phyloP scores from a whole-genome alignment of 2,329 filamentous ascomycete genomes.

The Rutstroemia sp. region DNA sequence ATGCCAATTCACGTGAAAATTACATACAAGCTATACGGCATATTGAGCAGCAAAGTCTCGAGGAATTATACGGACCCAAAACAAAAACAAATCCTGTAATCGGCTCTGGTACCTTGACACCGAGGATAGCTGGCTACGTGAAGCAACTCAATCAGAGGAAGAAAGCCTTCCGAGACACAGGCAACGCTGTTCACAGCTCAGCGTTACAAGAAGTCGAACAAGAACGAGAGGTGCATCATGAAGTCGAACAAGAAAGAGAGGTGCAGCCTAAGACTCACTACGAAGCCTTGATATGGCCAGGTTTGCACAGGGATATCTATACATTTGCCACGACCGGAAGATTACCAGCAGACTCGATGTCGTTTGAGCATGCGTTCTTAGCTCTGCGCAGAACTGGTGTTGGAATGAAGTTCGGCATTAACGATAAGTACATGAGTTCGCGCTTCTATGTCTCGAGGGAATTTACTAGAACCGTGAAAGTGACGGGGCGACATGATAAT shows the following conservation, averaged over 20 bases:
- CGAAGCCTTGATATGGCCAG: slow-evolving; percentile 33
- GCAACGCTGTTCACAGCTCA: slow-evolving; percentile 38
- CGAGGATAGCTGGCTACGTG: slow-evolving; percentile 23
- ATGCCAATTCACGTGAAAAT: slow-evolving; percentile 28
- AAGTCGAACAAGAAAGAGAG: slow-evolving; percentile 35
- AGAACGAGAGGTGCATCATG: slow-evolving; percentile 39
- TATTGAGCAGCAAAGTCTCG: slow-evolving; percentile 48
- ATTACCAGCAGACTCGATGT: slow-evolving; percentile 31
- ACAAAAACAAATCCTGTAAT: slow-evolving; percentile 14
- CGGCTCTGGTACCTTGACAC: not conserved
- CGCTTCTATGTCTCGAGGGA: slow-evolving; percentile 37
- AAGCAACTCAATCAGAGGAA: slow-evolving; percentile 30
- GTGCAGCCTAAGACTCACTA: slow-evolving; percentile 36
- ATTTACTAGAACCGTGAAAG: slow-evolving; percentile 40
- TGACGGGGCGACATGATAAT: slow-evolving; percentile 31
- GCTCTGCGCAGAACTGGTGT: slow-evolving; percentile 34
- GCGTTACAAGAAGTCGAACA: slow-evolving; percentile 48
- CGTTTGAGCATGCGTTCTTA: slow-evolving; percentile 36
- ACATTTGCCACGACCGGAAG: slow-evolving; percentile 40
- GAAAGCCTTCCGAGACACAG: slow-evolving; percentile 36
- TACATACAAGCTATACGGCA: slow-evolving; percentile 42
- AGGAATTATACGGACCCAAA: slow-evolving; percentile 47
- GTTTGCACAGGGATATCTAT: slow-evolving; percentile 40
- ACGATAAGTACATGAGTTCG: slow-evolving; percentile 16
- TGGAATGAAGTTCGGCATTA: slow-evolving; percentile 31